Base-by-base conservation (phyloP, 352 stramenopile species). In the Pythium coloratum region DNA sequence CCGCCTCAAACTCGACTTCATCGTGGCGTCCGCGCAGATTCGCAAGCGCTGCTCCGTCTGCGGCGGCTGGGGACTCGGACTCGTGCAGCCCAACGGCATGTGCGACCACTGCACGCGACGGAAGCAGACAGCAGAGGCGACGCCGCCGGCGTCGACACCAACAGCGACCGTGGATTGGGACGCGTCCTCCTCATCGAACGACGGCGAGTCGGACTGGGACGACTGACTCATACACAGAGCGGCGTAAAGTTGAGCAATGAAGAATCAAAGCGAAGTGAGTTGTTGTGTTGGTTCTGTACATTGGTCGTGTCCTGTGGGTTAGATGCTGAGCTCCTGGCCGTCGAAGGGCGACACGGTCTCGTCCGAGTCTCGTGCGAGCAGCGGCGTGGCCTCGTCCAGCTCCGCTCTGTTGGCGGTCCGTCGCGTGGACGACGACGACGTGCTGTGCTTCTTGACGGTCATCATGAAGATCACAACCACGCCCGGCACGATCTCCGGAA, bases 381-480 rank as follows among this genome's bases (percentile, higher is more conserved):
- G 68, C 44, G 83, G 81, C 64, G 81, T 90, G 50, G 71, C 68
- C 51, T 90, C 83, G 12, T 38, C 50, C 10, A 49, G 33, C 55
- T 81, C 76, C 10, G 53, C 42, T 9, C 49, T 28, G 6, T 16
- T 59, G 33, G 75, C 78, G 5, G 55, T 62, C 33, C 5, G 33
- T 9, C 33, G 33, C 33, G 20, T 24, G 20, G 5, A 9, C 33
- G 33, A 6, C 33, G 33, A 38, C 33, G 33, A 9, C 33, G 33
- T 38, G 33, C 28, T 26, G 24, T 62, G 49, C 34, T 71, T 69
- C 72, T 93, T 91, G 59, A 91, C 83, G 16, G 84, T 84, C 85
- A 93, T 93, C 81, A 88, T 90, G 58, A 81, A 86, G 49, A 93
- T 89, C 28, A 93, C 85, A 49, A 93, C 69, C 13, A 79, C 64